phyloP scores from a whole-genome alignment of 1,284 basidiomycete species.

The Malassezia furfur region DNA sequence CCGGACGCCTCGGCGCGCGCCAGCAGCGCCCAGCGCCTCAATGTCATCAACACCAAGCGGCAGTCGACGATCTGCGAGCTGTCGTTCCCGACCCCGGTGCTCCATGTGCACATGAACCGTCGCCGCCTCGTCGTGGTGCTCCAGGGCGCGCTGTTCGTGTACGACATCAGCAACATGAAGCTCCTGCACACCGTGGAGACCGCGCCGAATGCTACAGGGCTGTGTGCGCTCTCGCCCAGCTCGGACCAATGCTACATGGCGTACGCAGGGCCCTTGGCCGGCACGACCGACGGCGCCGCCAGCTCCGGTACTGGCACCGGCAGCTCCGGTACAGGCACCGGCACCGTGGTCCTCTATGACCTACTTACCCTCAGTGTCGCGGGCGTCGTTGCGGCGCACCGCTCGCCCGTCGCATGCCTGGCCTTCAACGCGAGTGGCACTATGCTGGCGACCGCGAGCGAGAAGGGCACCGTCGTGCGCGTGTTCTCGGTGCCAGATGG shows the following conservation, averaged over 20 bases:
- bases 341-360: conserved; percentile 58
- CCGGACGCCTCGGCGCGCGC: conserved; percentile 66
- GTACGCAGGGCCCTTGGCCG: conserved; percentile 73
- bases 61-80: conserved; percentile 99
- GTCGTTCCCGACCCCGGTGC: conserved; percentile 87
- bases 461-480: conserved; percentile 93
- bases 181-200: conserved; percentile 95
- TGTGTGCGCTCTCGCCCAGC: conserved; percentile 87
- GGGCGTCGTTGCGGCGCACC: conserved; percentile 96
- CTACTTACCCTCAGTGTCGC: conserved; percentile 79
- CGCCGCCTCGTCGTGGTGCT: conserved; percentile 91
- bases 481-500: conserved; percentile 85
- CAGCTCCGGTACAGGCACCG: conserved; percentile 51
- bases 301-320: conserved; percentile 32
- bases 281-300: conserved; percentile 57
- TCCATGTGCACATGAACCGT: conserved; percentile 91
- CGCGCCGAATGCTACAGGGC: conserved; percentile 84
- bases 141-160: conserved; percentile 93
- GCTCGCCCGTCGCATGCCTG: conserved; percentile 78
- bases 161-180: conserved; percentile 98
- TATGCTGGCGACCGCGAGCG: conserved; percentile 81
- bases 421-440: conserved; percentile 79
- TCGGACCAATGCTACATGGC: conserved; percentile 91
- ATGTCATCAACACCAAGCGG: conserved; percentile 90
- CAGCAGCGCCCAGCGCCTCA: conserved; percentile 59